Conservation (phyloP, 78 protist species). For the Pelomyxa schiedti region DNA sequence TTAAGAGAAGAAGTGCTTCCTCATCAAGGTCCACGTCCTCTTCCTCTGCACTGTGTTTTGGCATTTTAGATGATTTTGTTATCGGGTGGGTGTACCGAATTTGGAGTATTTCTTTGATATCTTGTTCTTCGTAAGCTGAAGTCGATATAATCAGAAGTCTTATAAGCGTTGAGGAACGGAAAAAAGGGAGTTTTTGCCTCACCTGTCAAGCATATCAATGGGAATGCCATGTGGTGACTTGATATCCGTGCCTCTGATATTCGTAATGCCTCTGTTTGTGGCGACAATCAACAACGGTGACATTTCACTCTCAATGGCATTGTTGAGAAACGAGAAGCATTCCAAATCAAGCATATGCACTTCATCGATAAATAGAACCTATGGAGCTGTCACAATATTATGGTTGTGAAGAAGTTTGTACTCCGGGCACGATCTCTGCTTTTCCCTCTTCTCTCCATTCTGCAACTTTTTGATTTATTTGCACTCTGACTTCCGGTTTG, state of each 20-base stretch:
- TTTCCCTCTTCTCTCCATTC: conserved; percentile 98
- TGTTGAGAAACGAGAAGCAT: conserved; percentile 95
- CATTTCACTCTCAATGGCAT: conserved; percentile 88
- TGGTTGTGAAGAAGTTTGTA: too few relatives aligned
- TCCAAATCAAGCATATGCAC: conserved; percentile 98
- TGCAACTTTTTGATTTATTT: conserved; percentile 86
- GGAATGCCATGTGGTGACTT: conserved; percentile 97
- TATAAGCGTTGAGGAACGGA: too few relatives aligned
- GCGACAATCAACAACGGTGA: conserved; percentile 95
- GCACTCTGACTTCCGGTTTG: conserved; percentile 85
- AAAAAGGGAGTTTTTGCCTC: too few relatives aligned
- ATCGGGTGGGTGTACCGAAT: too few relatives aligned
- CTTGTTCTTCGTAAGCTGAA: conserved; percentile 53
- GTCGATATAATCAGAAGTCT: conserved; percentile 73
- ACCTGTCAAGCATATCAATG: conserved; percentile 92
- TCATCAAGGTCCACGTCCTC: conserved; percentile 91
- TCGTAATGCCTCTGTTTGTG: conserved; percentile 88
- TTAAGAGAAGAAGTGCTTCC: conserved; percentile 73
- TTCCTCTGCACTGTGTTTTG: conserved; percentile 72
- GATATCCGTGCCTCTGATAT: conserved; percentile 88
- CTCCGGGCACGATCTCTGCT: conserved; percentile 96
- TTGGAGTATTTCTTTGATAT: conserved; percentile 38
- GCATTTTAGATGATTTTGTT: not conserved
- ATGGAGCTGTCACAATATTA: conserved; percentile 77
- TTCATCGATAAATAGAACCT: conserved; percentile 96